phyloP scores from a whole-genome alignment of 1,284 basidiomycete genomes.

The Fomitopsis betulina region DNA sequence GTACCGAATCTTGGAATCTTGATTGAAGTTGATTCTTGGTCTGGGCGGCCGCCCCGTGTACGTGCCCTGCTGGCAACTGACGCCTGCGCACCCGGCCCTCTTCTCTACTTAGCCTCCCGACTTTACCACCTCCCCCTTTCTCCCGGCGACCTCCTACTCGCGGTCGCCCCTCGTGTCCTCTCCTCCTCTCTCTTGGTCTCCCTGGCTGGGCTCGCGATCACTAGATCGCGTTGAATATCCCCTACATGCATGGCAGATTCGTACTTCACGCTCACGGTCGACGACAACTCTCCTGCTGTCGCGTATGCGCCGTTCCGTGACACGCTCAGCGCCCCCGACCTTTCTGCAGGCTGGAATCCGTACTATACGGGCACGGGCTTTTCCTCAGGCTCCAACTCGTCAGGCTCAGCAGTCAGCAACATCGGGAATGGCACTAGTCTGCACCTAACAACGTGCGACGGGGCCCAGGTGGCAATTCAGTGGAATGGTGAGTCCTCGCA shows the following conservation, averaged over 20 bases:
- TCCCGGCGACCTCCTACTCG: neutral
- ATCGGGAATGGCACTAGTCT: conserved; percentile 51
- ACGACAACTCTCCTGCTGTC: conserved; percentile 64
- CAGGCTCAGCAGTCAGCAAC: conserved; percentile 24
- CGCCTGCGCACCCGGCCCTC: neutral
- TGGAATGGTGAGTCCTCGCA: conserved; percentile 51
- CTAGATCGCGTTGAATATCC: neutral
- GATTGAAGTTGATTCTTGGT: neutral
- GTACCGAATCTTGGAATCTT: too few relatives aligned
- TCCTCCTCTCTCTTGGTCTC: neutral
- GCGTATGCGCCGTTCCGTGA: conserved; percentile 56
- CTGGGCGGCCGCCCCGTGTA: neutral
- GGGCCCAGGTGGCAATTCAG: conserved; percentile 47
- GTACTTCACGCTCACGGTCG: conserved; percentile 46
- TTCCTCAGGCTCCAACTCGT: conserved; percentile 26
- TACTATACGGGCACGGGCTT: conserved; percentile 49
- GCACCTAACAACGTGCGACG: conserved; percentile 55
- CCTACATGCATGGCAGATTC: conserved; percentile 42
- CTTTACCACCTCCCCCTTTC: neutral
- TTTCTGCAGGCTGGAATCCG: conserved; percentile 62
- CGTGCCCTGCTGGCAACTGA: neutral
- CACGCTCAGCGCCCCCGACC: conserved; percentile 42
- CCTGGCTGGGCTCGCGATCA: conserved; percentile 3
- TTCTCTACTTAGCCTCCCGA: neutral
- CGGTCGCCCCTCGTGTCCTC: neutral